phyloP scores from a whole-genome alignment of 1,284 basidiomycete species.

The Cryptococcus neoformans region DNA sequence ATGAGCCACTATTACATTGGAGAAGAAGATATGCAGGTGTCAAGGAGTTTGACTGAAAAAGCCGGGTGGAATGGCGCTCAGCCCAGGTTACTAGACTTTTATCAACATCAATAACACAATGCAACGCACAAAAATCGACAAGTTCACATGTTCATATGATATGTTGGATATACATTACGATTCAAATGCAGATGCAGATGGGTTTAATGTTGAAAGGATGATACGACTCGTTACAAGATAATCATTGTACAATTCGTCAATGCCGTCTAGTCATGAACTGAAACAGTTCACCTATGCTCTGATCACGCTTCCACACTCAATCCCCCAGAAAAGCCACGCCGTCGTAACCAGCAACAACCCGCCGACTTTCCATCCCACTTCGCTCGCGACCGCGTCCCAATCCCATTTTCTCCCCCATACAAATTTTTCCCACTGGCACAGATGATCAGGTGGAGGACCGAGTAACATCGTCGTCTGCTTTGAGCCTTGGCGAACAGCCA shows the following conservation, averaged over 20 bases:
- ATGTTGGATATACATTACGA: not conserved
- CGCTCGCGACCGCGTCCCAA: constrained; percentile 43
- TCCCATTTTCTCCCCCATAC: constrained; percentile 44
- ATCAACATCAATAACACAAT: too few species aligned
- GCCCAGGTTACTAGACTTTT: too few species aligned
- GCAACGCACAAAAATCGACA: too few species aligned
- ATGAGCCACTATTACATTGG: constrained; percentile 35
- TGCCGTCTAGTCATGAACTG: not conserved
- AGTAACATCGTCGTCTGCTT: not conserved
- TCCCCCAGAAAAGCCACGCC: constrained; percentile 45
- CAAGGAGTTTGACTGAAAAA: constrained; percentile 4
- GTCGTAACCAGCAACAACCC: constrained; percentile 39
- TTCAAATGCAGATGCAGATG: not conserved
- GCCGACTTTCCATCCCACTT: constrained; percentile 46
- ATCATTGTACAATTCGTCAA: not conserved
- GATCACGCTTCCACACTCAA: constrained; percentile 26
- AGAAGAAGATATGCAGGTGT: constrained; percentile 31
- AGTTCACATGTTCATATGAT: too few species aligned
- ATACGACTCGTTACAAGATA: not conserved
- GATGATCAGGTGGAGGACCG: constrained; percentile 16
- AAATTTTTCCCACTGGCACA: constrained; percentile 31
- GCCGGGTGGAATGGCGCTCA: too few species aligned
- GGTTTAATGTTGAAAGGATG: not conserved
- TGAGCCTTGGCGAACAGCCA: not conserved
- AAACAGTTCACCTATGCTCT: constrained; percentile 1